Percentiles rank a stretch among this genome's conserved stretches.
These are phyloP conservation scores for Colletotrichum theobromicola DNA, from an alignment of 2,329 filamentous ascomycete species.

Conservation along the genomic window DNA sequence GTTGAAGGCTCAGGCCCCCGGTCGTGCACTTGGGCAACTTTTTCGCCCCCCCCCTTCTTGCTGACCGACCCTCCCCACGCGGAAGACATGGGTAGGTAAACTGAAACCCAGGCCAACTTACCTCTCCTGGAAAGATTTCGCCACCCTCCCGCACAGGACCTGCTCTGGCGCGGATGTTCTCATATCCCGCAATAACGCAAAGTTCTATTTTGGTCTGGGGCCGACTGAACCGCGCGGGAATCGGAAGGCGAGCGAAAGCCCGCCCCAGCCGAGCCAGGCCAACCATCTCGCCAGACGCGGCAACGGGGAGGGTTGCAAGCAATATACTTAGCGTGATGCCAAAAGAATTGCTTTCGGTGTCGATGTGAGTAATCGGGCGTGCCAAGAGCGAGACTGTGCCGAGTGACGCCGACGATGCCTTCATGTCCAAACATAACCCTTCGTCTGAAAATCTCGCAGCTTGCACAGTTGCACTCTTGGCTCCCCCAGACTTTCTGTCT, in stretches of 20 bases:
- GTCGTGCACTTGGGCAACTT: constrained; percentile 1
- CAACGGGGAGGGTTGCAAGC: neutral
- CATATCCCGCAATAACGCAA: neutral
- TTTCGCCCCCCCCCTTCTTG: neutral
- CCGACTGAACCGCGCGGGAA: neutral
- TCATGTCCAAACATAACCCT: no score
- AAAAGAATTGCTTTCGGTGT: neutral
- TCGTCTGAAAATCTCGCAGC: neutral
- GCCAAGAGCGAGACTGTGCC: neutral
- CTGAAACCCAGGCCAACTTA: neutral
- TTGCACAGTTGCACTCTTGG: neutral
- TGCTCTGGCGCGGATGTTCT: neutral
- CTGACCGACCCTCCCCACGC: neutral
- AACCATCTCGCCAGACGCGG: neutral
- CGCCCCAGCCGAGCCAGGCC: neutral
- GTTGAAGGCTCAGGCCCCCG: neutral
- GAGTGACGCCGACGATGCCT: neutral
- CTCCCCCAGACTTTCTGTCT: neutral
- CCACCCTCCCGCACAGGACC: neutral
- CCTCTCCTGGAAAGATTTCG: neutral
- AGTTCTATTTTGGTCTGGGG: neutral
- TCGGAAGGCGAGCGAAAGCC: neutral
- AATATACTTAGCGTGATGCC: neutral
- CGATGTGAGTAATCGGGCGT: neutral
- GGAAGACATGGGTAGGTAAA: neutral